phyloP scores from a whole-genome alignment of 441 rosid genomes.

The Populus hybrid region DNA sequence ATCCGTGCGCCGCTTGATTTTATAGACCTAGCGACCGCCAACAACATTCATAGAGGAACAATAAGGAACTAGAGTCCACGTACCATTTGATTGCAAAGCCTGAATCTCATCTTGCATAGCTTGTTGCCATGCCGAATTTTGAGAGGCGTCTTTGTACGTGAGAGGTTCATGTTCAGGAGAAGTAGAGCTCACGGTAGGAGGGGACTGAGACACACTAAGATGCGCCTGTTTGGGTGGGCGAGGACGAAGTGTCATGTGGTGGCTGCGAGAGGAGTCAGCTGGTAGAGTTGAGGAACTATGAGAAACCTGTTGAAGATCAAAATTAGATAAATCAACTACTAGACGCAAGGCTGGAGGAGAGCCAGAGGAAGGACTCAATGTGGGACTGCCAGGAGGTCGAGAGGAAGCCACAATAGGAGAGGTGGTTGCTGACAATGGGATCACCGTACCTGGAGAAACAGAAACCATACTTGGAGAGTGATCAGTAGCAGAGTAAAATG shows the following conservation, averaged over 20 bases:
- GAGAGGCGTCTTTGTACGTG: not conserved
- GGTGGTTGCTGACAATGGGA: too few species aligned
- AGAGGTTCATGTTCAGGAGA: not conserved
- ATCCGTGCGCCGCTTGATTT: too few species aligned
- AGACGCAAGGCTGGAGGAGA: rapidly evolving
- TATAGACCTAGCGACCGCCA: not conserved
- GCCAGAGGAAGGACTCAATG: too few species aligned
- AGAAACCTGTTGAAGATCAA: too few species aligned
- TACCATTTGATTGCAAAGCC: not conserved
- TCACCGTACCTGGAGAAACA: too few species aligned
- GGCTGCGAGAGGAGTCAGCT: not conserved
- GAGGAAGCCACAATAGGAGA: too few species aligned
- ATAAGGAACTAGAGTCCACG: too few species aligned
- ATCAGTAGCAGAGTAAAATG: too few species aligned
- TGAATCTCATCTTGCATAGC: not conserved
- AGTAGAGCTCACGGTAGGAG: not conserved
- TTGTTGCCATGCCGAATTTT: rapidly evolving
- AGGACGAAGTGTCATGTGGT: not conserved
- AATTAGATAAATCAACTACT: too few species aligned
- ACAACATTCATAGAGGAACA: not conserved
- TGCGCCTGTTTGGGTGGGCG: rapidly evolving
- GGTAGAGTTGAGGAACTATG: too few species aligned
- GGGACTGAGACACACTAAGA: not conserved
- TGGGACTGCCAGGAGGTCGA: too few species aligned
- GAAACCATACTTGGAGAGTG: too few species aligned